Percentiles rank a stretch among this genome's conserved stretches.
These are phyloP conservation scores for Penstemon eatonii DNA, from an alignment of 257 asterid species.

Conservation along the genomic window DNA sequence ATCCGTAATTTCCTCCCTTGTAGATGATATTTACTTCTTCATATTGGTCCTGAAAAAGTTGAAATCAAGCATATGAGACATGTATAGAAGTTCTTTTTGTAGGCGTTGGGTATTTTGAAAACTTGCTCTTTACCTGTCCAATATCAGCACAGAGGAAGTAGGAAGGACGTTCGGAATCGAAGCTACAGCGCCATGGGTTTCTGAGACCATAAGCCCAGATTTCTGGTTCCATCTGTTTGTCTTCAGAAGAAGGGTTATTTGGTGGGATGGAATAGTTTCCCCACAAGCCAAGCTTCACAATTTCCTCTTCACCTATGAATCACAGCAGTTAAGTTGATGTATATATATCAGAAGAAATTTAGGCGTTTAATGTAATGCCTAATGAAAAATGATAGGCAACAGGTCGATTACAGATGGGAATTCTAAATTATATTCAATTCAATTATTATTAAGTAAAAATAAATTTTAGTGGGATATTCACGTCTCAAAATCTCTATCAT, in stretches of 20 bases:
- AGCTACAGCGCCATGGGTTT: slow-evolving; percentile 95
- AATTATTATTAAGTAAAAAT: no score
- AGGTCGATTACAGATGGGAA: no score
- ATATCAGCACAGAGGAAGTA: slow-evolving; percentile 77
- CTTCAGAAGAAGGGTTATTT: slow-evolving; percentile 72
- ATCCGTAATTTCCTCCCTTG: slow-evolving; percentile 93
- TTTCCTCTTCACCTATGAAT: slow-evolving; percentile 56
- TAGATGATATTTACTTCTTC: slow-evolving; percentile 85
- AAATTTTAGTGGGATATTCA: no score
- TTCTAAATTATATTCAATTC: no score
- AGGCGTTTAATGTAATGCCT: not conserved
- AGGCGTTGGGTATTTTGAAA: no score
- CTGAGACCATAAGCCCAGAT: slow-evolving; percentile 86
- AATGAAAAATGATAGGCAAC: no score
- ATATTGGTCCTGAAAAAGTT: slow-evolving; percentile 57
- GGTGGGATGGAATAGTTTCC: slow-evolving; percentile 77
- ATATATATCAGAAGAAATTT: slow-evolving; percentile 3
- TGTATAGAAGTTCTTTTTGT: not conserved
- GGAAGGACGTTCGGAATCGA: slow-evolving; percentile 86
- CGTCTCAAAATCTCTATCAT: no score
- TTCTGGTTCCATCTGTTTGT: slow-evolving; percentile 61
- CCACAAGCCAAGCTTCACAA: slow-evolving; percentile 60
- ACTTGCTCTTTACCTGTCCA: slow-evolving; percentile 57
- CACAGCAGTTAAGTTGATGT: not conserved
- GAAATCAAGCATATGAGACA: slow-evolving; percentile 8